Conservation (phyloP, 2,329 filamentous ascomycete species). For the Fusarium buxicola region DNA sequence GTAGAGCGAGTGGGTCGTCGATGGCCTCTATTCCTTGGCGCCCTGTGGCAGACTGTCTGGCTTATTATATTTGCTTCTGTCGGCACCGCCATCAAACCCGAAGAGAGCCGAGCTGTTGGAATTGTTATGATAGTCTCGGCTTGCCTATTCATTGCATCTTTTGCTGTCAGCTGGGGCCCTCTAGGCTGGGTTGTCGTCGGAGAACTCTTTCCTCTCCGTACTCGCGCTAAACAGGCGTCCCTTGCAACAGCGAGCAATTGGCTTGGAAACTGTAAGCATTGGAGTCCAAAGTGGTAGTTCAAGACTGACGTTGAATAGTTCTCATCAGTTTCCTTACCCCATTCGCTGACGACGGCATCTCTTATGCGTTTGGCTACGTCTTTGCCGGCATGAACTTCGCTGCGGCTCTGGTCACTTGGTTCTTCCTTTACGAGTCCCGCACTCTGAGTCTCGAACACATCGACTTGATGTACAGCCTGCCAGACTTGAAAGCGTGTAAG, state of each 20-base stretch:
- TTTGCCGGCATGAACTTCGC: slow-evolving; percentile 71
- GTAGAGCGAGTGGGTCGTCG: slow-evolving; percentile 75
- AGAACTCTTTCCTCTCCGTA: slow-evolving; percentile 71
- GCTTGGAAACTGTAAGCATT: slow-evolving; percentile 64
- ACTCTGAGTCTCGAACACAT: slow-evolving; percentile 75
- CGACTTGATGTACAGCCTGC: slow-evolving; percentile 74
- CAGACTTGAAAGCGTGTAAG: slow-evolving; percentile 67
- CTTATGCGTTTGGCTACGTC: slow-evolving; percentile 72
- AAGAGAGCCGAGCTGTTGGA: slow-evolving; percentile 61
- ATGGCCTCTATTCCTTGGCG: slow-evolving; percentile 72
- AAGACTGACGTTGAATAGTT: slow-evolving; percentile 51
- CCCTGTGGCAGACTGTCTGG: slow-evolving; percentile 73
- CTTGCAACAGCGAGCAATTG: slow-evolving; percentile 65
- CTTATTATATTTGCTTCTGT: slow-evolving; percentile 72
- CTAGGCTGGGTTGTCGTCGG: slow-evolving; percentile 74
- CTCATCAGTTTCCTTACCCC: slow-evolving; percentile 75
- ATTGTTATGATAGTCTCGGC: slow-evolving; percentile 77
- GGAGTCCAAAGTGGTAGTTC: not conserved
- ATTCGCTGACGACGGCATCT: slow-evolving; percentile 69
- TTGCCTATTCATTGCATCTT: slow-evolving; percentile 78
- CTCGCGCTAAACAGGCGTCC: slow-evolving; percentile 64
- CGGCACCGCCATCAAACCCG: slow-evolving; percentile 58
- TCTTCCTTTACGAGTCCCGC: slow-evolving; percentile 75
- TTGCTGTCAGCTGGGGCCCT: slow-evolving; percentile 75
- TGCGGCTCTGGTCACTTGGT: slow-evolving; percentile 70